phyloP scores from a whole-genome alignment of 139 green algal species.

The Chlamydomonas sp. region DNA sequence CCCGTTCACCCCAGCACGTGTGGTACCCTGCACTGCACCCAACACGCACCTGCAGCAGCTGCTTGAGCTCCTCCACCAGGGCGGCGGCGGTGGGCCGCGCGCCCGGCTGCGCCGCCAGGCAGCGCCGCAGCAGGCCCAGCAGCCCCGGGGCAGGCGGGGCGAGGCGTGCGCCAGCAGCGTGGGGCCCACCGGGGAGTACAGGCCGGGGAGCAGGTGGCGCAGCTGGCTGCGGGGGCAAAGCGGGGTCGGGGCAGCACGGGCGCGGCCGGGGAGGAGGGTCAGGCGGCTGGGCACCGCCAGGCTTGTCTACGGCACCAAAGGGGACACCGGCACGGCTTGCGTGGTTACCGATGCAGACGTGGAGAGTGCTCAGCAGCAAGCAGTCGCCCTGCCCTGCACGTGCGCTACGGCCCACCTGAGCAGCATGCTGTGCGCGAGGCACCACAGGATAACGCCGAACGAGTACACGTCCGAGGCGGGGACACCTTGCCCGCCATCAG shows the following conservation, averaged over 20 bases:
- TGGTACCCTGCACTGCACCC: background rate
- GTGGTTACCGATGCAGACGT: too few species aligned
- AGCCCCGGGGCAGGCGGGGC: conserved; percentile 1
- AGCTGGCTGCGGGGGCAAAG: conserved; percentile 8
- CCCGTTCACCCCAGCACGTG: too few species aligned
- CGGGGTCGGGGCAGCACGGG: too few species aligned
- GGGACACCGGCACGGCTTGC: too few species aligned
- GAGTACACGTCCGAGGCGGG: conserved; percentile 43
- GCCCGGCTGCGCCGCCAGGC: background rate
- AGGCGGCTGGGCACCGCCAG: too few species aligned
- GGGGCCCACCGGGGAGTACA: background rate
- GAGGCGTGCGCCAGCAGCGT: background rate
- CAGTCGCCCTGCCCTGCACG: too few species aligned
- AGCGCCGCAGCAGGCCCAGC: background rate
- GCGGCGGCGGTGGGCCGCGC: background rate
- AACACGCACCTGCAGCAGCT: background rate
- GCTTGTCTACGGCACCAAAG: too few species aligned
- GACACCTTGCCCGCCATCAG: conserved; percentile 25
- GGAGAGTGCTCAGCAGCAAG: too few species aligned
- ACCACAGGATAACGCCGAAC: conserved; percentile 39
- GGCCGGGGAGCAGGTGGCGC: conserved; percentile 7
- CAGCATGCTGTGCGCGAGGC: conserved; percentile 2
- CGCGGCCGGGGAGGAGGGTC: too few species aligned
- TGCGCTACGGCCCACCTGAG: too few species aligned
- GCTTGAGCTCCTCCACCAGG: background rate